Base-by-base conservation (phyloP, 2,329 filamentous ascomycete species). In the Epichloe hybrida region DNA sequence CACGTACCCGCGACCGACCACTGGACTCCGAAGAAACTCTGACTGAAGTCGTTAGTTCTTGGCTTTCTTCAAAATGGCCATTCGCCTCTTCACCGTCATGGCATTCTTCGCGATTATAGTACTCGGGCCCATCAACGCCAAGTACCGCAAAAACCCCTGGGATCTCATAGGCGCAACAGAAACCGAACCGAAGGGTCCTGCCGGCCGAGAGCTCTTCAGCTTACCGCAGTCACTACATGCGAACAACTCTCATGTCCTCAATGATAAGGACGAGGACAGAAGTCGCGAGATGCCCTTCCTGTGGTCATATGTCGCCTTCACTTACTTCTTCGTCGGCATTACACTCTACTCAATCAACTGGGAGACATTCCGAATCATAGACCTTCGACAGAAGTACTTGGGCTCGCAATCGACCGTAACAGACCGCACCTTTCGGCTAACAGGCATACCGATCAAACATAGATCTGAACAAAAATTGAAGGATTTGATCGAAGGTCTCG, bases 321-420 rank as follows among this genome's bases (percentile, higher is more conserved):
- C 89, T 1, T 98, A 96, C 70, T 75, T 97, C 48, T 98, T 97
- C 66, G 91, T 85, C 5, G 80, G 73, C 2, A 69, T 97, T 41
- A 86, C 87, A 0, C 72, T 96, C 12, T 95, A 90, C 63, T 79
- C 91, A 58, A 81, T 97, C 59, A 81, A 91, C 52, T 77, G 77
- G 41, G 84, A 95, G 67, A 97, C 93, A 0, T 80, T 84, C 57
- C 84, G 82, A 53, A 84, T 98, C 49, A 94, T 97, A 56, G 79
- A 83, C 51, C 79, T 91, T 34, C 77, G 93, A 23, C 93, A 98
- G 65, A 82, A 89, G 52, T 98, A 96, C 62, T 76, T 98, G 9
- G 93, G 93, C 12, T 88, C 84, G 21, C 91, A 97, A 66, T 90
- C 86, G 0, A 97, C 91, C n/a, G 80, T 96, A 48, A 97, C 93